phyloP scores from a whole-genome alignment of 345 rosid species.

The Eucalyptus virginea region DNA sequence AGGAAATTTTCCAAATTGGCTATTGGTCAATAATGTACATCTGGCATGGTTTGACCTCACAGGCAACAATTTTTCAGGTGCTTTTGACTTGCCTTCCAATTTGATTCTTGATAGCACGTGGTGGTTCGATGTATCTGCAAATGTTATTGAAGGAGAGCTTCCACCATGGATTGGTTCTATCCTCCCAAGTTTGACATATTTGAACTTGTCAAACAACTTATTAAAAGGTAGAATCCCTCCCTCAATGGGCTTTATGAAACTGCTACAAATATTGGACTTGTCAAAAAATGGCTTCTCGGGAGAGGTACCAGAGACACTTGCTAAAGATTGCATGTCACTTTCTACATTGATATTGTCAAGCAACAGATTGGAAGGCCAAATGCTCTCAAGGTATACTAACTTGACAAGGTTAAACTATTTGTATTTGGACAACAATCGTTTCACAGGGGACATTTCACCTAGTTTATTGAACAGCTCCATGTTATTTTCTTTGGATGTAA shows the following conservation, averaged over 20 bases:
- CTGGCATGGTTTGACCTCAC: neutral
- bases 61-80: neutral
- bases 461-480: accelerated
- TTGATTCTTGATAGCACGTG: neutral
- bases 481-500: neutral
- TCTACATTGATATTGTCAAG: neutral
- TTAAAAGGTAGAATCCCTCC: slow-evolving; percentile 9
- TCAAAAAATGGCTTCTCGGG: slow-evolving; percentile 5
- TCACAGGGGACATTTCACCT: neutral
- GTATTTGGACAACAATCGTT: neutral
- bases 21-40: slow-evolving; percentile 7
- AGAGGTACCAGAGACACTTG: neutral
- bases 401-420: accelerated
- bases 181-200: neutral
- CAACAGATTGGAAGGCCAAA: neutral
- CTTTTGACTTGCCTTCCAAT: neutral
- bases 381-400: neutral
- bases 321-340: neutral
- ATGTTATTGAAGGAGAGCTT: neutral
- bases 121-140: neutral
- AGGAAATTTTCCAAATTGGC: slow-evolving; percentile 9
- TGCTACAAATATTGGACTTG: neutral
- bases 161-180: neutral
- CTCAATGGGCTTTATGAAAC: neutral
- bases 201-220: neutral